Conservation (phyloP, 371 early-diverging fungal genomes). For the Quaeritorhiza haematococci region DNA sequence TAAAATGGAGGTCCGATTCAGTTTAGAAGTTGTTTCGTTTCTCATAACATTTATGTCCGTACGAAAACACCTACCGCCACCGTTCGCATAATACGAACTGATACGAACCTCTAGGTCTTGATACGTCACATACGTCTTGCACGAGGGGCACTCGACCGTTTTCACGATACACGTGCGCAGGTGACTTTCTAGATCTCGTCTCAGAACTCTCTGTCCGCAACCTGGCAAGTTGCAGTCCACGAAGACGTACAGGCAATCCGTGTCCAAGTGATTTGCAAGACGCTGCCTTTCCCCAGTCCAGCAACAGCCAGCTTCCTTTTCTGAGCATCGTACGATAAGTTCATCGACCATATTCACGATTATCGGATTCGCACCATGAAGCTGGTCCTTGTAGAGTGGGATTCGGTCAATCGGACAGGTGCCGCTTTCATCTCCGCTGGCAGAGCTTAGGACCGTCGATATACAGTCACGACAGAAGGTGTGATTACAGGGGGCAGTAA, state of each 20-base stretch:
- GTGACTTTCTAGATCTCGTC: slow-evolving; percentile 16
- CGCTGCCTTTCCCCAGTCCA: slow-evolving; percentile 57
- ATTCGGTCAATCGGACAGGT: slow-evolving; percentile 67
- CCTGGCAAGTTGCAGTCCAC: slow-evolving; percentile 34
- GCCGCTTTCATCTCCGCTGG: slow-evolving; percentile 29
- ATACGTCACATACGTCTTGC: slow-evolving; percentile 46
- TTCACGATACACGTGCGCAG: slow-evolving; percentile 58
- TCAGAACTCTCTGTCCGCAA: slow-evolving; percentile 4
- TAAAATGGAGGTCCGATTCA: too few relatives aligned
- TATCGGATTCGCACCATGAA: slow-evolving; percentile 58
- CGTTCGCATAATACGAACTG: too few relatives aligned
- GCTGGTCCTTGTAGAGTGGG: slow-evolving; percentile 30
- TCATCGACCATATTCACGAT: slow-evolving; percentile 68
- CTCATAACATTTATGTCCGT: too few relatives aligned
- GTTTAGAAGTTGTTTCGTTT: too few relatives aligned
- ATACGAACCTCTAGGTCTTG: slow-evolving; percentile 43
- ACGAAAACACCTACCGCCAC: too few relatives aligned
- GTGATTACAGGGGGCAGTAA: slow-evolving; percentile 46
- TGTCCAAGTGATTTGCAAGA: slow-evolving; percentile 50
- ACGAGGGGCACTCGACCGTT: slow-evolving; percentile 56
- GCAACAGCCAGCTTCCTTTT: slow-evolving; percentile 50
- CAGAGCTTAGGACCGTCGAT: slow-evolving; percentile 36
- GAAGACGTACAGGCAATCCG: slow-evolving; percentile 53
- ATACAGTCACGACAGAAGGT: slow-evolving; percentile 66
- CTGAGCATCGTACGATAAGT: slow-evolving; percentile 55